These are phyloP conservation scores for Lolium rigidum DNA, from an alignment of 176 grass and related monocot genomes.

Conservation along the genomic window DNA sequence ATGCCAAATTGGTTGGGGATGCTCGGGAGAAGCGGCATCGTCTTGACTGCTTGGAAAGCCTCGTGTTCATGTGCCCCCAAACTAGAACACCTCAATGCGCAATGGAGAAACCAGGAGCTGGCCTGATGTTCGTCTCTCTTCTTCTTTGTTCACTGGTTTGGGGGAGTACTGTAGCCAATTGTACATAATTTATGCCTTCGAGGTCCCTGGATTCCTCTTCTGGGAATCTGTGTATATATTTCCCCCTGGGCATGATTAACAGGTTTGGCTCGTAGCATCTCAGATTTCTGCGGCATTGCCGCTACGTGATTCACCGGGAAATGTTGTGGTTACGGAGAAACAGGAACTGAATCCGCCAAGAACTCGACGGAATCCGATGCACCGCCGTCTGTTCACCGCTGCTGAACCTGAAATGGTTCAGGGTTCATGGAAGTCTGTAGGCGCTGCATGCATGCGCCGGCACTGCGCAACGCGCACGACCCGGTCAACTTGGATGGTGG, in stretches of 20 bases:
- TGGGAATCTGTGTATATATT: slow-evolving; percentile 12
- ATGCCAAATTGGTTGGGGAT: neutral
- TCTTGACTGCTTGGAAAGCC: too few relatives aligned
- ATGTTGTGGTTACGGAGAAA: neutral
- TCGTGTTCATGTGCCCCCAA: neutral
- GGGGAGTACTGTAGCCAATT: slow-evolving; percentile 6
- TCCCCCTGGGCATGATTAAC: neutral
- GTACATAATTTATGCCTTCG: slow-evolving; percentile 45
- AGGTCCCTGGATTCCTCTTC: neutral
- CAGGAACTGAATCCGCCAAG: neutral
- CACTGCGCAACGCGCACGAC: neutral
- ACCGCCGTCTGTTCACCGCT: neutral
- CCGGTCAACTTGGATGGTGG: neutral
- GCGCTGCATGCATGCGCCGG: neutral
- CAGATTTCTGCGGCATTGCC: neutral
- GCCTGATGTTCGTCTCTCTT: neutral
- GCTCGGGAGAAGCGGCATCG: neutral
- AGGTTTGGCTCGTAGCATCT: neutral
- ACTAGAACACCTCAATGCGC: neutral
- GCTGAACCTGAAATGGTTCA: neutral
- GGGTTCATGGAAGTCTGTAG: neutral
- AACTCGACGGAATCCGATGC: neutral
- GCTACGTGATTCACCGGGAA: neutral
- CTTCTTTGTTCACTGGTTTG: neutral
- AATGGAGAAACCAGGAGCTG: neutral